A percentile compares a stretch with the other conserved stretches of the same genome.
These are phyloP conservation scores for Trichoderma orchidacearum DNA, from an alignment of 495 filamentous ascomycete species.

Conservation along the genomic window DNA sequence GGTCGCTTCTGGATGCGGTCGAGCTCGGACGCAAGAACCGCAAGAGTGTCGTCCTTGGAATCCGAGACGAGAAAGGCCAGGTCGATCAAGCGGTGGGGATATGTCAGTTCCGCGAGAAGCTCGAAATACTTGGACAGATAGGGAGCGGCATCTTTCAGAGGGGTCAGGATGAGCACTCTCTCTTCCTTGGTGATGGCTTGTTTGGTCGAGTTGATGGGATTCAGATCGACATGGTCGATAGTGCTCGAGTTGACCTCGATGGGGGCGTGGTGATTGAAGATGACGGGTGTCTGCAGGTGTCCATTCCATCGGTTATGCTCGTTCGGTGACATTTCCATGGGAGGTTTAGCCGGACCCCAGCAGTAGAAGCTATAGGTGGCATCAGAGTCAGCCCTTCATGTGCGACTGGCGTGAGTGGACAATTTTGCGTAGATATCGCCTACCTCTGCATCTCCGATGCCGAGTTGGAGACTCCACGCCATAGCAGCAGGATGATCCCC, in stretches of 20 bases:
- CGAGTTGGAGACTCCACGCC: slow-evolving; percentile 71
- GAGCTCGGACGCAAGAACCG: slow-evolving; percentile 64
- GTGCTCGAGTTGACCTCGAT: slow-evolving; percentile 66
- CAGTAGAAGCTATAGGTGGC: slow-evolving; percentile 75
- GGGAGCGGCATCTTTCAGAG: slow-evolving; percentile 73
- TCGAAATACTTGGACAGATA: slow-evolving; percentile 86
- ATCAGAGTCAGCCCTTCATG: slow-evolving; percentile 1
- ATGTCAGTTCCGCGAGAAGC: slow-evolving; percentile 75
- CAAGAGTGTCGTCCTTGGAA: slow-evolving; percentile 77
- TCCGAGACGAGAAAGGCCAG: slow-evolving; percentile 91
- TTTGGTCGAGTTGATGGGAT: slow-evolving; percentile 67
- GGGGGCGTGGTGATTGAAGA: slow-evolving; percentile 90
- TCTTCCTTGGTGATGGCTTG: slow-evolving; percentile 69
- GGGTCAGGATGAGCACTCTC: slow-evolving; percentile 88
- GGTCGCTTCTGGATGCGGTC: slow-evolving; percentile 75
- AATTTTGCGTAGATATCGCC: too few species aligned
- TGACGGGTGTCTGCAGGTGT: slow-evolving; percentile 79
- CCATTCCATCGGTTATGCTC: slow-evolving; percentile 82
- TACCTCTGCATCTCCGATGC: slow-evolving; percentile 89
- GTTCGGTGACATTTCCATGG: slow-evolving; percentile 84
- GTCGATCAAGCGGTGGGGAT: slow-evolving; percentile 92
- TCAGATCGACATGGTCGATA: slow-evolving; percentile 73
- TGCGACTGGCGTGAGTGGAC: too few species aligned
- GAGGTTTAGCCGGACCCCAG: slow-evolving; percentile 83
- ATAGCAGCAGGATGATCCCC: slow-evolving; percentile 70